A percentile compares a stretch with the other conserved stretches of the same genome.
phyloP scores from a whole-genome alignment of 164 flowering plant genomes.

The Stephania japonica region DNA sequence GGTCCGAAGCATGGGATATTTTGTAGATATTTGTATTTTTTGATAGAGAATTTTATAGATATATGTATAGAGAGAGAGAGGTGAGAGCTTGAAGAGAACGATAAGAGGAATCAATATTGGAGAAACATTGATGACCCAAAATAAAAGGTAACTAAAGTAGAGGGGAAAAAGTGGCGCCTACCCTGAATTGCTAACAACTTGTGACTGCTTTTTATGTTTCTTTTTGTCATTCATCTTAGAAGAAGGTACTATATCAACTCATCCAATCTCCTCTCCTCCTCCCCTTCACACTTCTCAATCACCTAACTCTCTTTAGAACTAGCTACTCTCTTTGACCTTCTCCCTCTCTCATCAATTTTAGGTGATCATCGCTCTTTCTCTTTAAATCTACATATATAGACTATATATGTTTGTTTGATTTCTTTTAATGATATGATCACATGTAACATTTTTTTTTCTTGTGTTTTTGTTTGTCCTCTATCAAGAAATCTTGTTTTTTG shows the following conservation, averaged over 20 bases:
- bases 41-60: not conserved
- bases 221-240: not conserved
- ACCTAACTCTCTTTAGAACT: not conserved
- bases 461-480: no score
- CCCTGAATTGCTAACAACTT: not conserved
- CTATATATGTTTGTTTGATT: no score
- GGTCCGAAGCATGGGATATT: constrained; percentile 19
- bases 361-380: no score
- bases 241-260: not conserved
- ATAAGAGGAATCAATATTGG: constrained; percentile 13
- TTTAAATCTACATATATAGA: no score
- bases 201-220: constrained; percentile 4
- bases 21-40: not conserved
- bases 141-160: not conserved
- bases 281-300: not conserved
- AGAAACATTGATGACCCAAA: not conserved
- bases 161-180: constrained; percentile 10
- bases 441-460: no score
- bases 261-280: constrained; percentile 5
- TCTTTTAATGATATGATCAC: no score
- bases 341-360: not conserved
- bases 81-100: constrained; percentile 17
- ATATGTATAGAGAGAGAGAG: not conserved
- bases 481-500: no score
- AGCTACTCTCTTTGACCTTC: not conserved